A percentile compares a stretch with the other conserved stretches of the same genome.
phyloP scores from a whole-genome alignment of 352 stramenopile species.

The Chrysophaeum taylorii region DNA sequence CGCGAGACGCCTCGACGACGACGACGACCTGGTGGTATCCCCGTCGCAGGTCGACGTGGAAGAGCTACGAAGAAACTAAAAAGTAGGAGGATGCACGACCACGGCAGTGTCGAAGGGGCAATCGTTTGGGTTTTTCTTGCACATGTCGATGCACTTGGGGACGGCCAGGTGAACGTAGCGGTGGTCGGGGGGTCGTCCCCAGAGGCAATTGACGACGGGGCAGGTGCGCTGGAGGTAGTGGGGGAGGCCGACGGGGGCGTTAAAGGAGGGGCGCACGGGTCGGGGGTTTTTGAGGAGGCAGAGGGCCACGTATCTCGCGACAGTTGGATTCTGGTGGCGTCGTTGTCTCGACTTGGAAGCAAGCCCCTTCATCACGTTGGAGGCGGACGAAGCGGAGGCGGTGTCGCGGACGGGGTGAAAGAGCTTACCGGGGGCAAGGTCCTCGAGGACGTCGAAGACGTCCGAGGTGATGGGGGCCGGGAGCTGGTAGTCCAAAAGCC shows the following conservation, averaged over 20 bases:
- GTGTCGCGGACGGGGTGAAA: slow-evolving; percentile 7
- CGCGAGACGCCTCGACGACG: too few relatives aligned
- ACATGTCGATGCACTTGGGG: not conserved
- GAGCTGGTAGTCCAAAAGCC: not conserved
- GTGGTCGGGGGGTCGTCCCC: not conserved
- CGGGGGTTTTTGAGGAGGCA: slow-evolving; percentile 7
- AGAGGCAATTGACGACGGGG: not conserved
- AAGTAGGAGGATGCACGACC: too few relatives aligned
- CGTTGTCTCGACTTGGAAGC: too few relatives aligned
- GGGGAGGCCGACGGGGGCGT: not conserved
- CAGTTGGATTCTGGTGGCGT: too few relatives aligned
- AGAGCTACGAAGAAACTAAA: too few relatives aligned
- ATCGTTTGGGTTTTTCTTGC: not conserved
- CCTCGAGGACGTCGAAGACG: not conserved
- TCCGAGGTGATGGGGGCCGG: not conserved
- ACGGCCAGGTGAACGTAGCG: not conserved
- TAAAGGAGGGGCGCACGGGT: not conserved
- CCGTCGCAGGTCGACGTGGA: too few relatives aligned
- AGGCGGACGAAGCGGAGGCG: not conserved
- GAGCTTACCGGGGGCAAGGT: not conserved
- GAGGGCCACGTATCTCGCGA: not conserved
- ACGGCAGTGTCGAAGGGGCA: slow-evolving; percentile 3
- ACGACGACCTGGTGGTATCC: too few relatives aligned
- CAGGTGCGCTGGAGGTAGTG: not conserved
- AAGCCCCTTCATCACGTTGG: too few relatives aligned